phyloP scores from a whole-genome alignment of 306 rosid genomes.

The Neltuma alba region DNA sequence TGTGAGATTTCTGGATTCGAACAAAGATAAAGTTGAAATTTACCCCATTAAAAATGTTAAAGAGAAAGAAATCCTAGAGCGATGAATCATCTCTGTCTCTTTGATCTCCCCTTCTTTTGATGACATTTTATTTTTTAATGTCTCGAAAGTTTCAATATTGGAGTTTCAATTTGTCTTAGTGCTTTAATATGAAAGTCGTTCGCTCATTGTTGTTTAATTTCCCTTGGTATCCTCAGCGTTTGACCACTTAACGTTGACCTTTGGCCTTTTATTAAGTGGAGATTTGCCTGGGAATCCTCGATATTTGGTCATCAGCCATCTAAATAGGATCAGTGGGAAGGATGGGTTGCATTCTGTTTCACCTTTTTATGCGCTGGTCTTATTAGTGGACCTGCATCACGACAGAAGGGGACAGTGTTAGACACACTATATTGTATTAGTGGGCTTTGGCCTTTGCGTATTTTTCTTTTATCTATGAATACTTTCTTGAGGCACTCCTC shows the following conservation, averaged over 20 bases:
- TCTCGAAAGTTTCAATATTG: conserved; percentile 51
- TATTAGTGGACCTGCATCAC: conserved; percentile 56
- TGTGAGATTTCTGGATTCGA: conserved; percentile 44
- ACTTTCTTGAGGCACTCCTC: conserved; percentile 35
- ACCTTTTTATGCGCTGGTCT: conserved; percentile 61
- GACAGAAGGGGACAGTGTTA: conserved; percentile 45
- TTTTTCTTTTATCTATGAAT: conserved; percentile 37
- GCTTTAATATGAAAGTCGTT: conserved; percentile 45
- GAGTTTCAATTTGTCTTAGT: conserved; percentile 47
- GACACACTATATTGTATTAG: conserved; percentile 40
- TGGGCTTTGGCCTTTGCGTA: conserved; percentile 34
- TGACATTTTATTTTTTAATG: conserved; percentile 37
- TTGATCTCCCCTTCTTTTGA: conserved; percentile 57
- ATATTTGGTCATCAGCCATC: conserved; percentile 34
- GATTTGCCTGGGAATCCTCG: conserved; percentile 45
- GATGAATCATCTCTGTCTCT: conserved; percentile 42
- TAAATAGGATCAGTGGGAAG: conserved; percentile 44
- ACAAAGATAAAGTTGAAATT: conserved; percentile 39
- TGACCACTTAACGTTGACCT: conserved; percentile 63
- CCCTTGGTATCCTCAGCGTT: conserved; percentile 45
- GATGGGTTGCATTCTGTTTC: conserved; percentile 47
- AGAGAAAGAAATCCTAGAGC: conserved; percentile 23
- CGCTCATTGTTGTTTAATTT: conserved; percentile 41
- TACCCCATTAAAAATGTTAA: conserved; percentile 15
- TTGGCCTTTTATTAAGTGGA: conserved; percentile 36